These are phyloP conservation scores for Cadophora sp. DNA, from an alignment of 2,329 filamentous ascomycete species.

Conservation along the genomic window DNA sequence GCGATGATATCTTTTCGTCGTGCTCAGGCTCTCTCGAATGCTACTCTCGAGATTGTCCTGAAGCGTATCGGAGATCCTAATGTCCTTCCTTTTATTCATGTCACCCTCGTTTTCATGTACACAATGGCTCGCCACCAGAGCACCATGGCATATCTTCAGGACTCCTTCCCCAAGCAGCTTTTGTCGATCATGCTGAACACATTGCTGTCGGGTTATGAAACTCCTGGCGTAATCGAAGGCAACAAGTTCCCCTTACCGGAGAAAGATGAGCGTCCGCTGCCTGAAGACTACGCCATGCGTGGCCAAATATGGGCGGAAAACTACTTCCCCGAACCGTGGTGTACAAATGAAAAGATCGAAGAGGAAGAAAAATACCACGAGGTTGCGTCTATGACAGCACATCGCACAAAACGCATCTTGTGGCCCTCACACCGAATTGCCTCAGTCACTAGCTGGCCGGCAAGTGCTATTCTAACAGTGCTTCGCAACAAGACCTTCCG, in stretches of 20 bases:
- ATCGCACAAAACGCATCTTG: constrained; percentile 37
- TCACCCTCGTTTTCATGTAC: constrained; percentile 40
- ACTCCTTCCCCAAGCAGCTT: constrained; percentile 38
- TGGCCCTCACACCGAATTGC: constrained; percentile 23
- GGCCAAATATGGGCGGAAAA: constrained; percentile 38
- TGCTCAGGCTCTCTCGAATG: constrained; percentile 36
- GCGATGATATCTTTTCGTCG: constrained; percentile 31
- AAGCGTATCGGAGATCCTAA: constrained; percentile 40
- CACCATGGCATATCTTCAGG: constrained; percentile 34
- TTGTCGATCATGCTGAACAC: constrained; percentile 40
- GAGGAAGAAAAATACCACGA: constrained; percentile 40
- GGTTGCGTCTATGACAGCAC: constrained; percentile 32
- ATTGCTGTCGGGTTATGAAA: constrained; percentile 27
- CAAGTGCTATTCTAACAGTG: background rate
- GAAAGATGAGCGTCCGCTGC: constrained; percentile 41
- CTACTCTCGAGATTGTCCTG: constrained; percentile 36
- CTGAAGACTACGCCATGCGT: constrained; percentile 44
- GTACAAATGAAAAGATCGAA: constrained; percentile 40
- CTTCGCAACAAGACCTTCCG: background rate
- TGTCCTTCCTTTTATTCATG: constrained; percentile 42
- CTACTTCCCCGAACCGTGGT: constrained; percentile 41
- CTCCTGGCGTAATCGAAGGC: constrained; percentile 30
- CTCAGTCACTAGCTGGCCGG: background rate
- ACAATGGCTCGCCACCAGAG: constrained; percentile 32
- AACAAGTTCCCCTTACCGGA: constrained; percentile 36